Evolutionary conservation across 805 yeast species (phyloP).

Genomic region (Wickerhamiella cacticola): DNA sequence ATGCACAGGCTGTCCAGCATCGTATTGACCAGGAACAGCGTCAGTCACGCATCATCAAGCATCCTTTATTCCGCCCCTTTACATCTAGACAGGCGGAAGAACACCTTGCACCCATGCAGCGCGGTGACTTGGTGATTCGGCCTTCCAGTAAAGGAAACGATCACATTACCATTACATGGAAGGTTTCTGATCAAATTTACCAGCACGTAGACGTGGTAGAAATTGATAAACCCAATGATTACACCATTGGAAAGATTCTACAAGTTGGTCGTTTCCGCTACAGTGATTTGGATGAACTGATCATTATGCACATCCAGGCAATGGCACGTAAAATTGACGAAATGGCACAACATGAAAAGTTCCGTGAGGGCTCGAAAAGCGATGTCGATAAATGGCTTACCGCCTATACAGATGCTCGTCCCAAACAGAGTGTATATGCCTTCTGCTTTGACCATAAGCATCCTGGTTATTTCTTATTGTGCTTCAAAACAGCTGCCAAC

Average conservation of each 20-base stretch:
- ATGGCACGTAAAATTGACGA: slow-evolving; percentile 73
- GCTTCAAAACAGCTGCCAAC: slow-evolving; percentile 58
- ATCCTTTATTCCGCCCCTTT: slow-evolving; percentile 79
- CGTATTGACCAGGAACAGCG: slow-evolving; percentile 60
- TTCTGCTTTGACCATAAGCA: slow-evolving; percentile 81
- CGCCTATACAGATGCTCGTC: slow-evolving; percentile 81
- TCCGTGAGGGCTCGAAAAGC: slow-evolving; percentile 61
- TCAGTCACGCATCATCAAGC: slow-evolving; percentile 71
- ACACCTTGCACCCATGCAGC: slow-evolving; percentile 70
- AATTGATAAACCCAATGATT: slow-evolving; percentile 51
- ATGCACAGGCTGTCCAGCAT: slow-evolving; percentile 53
- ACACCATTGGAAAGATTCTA: slow-evolving; percentile 44
- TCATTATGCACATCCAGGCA: slow-evolving; percentile 75
- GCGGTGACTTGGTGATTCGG: slow-evolving; percentile 87
- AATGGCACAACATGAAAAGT: slow-evolving; percentile 78
- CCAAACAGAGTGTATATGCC: slow-evolving; percentile 77
- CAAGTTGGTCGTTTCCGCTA: slow-evolving; percentile 60
- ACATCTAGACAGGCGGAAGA: slow-evolving; percentile 85
- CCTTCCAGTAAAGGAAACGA: slow-evolving; percentile 87
- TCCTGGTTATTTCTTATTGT: slow-evolving; percentile 86
- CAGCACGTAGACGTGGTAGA: slow-evolving; percentile 87
- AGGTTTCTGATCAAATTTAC: slow-evolving; percentile 77
- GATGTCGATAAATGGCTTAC: slow-evolving; percentile 82
- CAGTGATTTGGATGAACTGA: slow-evolving; percentile 84
- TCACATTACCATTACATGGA: slow-evolving; percentile 91